Conservation (phyloP, 2,329 filamentous ascomycete species). For the Clonostachys byssicola region DNA sequence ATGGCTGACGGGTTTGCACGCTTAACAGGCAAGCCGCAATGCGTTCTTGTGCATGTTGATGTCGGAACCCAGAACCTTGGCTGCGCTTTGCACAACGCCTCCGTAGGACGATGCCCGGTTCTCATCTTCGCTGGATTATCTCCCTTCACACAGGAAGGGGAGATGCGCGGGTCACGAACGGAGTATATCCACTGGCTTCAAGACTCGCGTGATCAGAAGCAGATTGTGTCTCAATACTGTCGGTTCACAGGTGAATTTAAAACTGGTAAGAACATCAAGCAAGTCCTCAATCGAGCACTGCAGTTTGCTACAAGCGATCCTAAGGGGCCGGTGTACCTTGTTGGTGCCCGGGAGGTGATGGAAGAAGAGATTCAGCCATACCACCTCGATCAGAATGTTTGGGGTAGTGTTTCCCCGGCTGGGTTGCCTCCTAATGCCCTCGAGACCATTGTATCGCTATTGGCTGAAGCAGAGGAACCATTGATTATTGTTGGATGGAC, state of each 20-base stretch:
- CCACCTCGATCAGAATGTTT: conserved; percentile 61
- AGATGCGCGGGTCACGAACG: conserved; percentile 65
- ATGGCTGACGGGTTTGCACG: conserved; percentile 75
- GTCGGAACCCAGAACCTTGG: conserved; percentile 73
- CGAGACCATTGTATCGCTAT: conserved; percentile 52
- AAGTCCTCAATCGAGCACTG: conserved; percentile 75
- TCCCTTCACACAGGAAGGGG: conserved; percentile 69
- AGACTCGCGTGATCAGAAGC: conserved; percentile 71
- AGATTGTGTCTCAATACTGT: conserved; percentile 76
- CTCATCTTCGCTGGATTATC: conserved; percentile 72
- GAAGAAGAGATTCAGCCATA: conserved; percentile 79
- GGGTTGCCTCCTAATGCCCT: conserved; percentile 50
- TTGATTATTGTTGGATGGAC: conserved; percentile 69
- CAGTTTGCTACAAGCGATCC: conserved; percentile 73
- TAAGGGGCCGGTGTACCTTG: conserved; percentile 74
- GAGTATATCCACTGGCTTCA: conserved; percentile 82
- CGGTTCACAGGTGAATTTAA: conserved; percentile 76
- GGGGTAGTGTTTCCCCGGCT: conserved; percentile 67
- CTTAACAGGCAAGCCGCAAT: conserved; percentile 64
- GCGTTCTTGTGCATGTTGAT: conserved; percentile 72
- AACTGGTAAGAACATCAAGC: conserved; percentile 75
- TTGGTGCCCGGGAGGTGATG: conserved; percentile 77
- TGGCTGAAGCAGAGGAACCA: conserved; percentile 61
- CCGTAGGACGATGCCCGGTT: conserved; percentile 64
- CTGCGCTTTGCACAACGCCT: conserved; percentile 73